Evolutionary conservation across 2,329 filamentous ascomycete species (phyloP), one percentile per base, ranked within the genome.

Genomic region (Aspergillus sp.): DNA sequence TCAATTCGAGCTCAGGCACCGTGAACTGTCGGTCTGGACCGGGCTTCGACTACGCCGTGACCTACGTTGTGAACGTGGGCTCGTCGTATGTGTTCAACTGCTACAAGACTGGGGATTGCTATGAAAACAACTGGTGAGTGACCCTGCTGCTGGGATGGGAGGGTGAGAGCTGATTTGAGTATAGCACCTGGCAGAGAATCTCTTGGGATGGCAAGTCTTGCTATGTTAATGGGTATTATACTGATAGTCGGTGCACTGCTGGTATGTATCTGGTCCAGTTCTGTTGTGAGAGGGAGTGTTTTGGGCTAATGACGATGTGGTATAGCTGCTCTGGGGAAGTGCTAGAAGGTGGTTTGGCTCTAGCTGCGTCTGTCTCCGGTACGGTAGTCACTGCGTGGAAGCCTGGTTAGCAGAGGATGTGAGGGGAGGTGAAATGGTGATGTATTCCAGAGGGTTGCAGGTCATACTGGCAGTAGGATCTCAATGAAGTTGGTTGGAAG

Each of bases 201-300:
- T 38, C 32, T 8, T 51, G 42, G 42, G 33, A 47, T 19, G 49
- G 49, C 2, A 51, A 46, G 22, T 20, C 20, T 1, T 51, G 49
- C 49, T 51, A 51, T 45, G 49, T 51, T 10, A 51, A 51, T 46
- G 49, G 49, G 2, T 51, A 51, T 19, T 51, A 51, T 17, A 51
- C 49, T 41, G 33, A 41, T 32, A 51, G 32, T 36, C 38, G 16
- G 35, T 51, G 49, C 43, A 51, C 49, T 11, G 33, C 38, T 4
- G 49, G 49, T 51, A 51, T 33, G 49, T 51, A 46, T 30, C 35
- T 38, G 35, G 1, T 17, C 22, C 4, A 22, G 22, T n/a, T 38
- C 5, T 38, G 16, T 38, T n/a, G n/a, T n/a, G n/a, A n/a, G 16
- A 9, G 35, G 14, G 35, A n/a, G 16, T n/a, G 20, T n/a, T n/a